Percentiles rank a stretch among this genome's conserved stretches.
Evolutionary conservation across 1,284 basidiomycete genomes (phyloP).

Genomic region (Heterobasidion irregulare): DNA sequence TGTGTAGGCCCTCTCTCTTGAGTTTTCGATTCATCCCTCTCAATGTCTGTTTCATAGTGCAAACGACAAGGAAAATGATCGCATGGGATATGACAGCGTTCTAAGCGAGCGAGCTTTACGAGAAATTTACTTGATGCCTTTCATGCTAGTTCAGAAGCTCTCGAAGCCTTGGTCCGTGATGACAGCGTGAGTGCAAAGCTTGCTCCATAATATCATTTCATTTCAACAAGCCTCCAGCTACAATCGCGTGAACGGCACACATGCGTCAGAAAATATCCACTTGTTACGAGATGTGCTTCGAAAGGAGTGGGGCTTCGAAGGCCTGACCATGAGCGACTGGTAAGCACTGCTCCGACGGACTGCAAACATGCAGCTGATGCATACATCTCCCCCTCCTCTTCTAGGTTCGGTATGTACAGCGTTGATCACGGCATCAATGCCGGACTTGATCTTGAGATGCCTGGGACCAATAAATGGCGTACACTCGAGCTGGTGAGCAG

Average conservation of each 20-base stretch:
- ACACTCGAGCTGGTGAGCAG: slow-evolving; percentile 46
- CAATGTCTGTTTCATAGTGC: slow-evolving; percentile 15
- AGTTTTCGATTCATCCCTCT: background rate
- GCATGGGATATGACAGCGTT: slow-evolving; percentile 53
- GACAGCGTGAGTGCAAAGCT: slow-evolving; percentile 37
- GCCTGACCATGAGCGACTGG: slow-evolving; percentile 64
- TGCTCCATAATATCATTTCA: slow-evolving; percentile 5
- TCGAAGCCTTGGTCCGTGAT: slow-evolving; percentile 56
- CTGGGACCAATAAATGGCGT: slow-evolving; percentile 58
- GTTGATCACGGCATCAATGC: slow-evolving; percentile 53
- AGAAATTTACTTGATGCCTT: slow-evolving; percentile 68
- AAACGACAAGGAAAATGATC: slow-evolving; percentile 64
- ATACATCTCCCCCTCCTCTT: background rate
- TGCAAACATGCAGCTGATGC: background rate
- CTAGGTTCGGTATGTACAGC: slow-evolving; percentile 57
- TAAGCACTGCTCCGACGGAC: slow-evolving; percentile 15
- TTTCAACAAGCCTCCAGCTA: slow-evolving; percentile 31
- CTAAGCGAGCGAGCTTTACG: slow-evolving; percentile 56
- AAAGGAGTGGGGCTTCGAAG: slow-evolving; percentile 60
- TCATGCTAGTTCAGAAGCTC: slow-evolving; percentile 57
- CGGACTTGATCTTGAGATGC: slow-evolving; percentile 66
- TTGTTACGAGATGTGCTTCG: slow-evolving; percentile 54
- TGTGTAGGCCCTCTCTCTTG: slow-evolving; percentile 16
- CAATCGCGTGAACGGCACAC: slow-evolving; percentile 52
- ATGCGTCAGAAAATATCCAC: slow-evolving; percentile 51